phyloP scores from a whole-genome alignment of 257 asterid species.

The Anisodus acutangulus region DNA sequence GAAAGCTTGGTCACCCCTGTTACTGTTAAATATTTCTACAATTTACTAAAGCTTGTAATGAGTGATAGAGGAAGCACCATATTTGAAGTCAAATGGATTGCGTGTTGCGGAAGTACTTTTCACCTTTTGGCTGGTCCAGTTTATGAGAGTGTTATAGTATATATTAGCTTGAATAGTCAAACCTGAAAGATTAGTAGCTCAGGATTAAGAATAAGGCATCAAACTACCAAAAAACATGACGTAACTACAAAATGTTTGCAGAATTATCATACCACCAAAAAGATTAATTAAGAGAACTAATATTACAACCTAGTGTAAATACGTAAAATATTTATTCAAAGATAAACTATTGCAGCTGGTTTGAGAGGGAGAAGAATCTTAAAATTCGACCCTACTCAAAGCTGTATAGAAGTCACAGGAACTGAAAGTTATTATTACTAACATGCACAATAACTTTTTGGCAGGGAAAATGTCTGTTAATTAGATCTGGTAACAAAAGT shows the following conservation, averaged over 20 bases:
- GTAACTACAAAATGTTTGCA: not conserved
- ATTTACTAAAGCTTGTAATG: conserved; percentile 7
- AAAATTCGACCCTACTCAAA: not conserved
- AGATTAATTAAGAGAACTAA: not conserved
- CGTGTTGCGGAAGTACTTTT: conserved; percentile 75
- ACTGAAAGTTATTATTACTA: conserved; percentile 16
- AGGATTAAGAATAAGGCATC: conserved; percentile 8
- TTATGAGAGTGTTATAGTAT: conserved; percentile 78
- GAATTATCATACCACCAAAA: not conserved
- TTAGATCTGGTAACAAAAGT: not conserved
- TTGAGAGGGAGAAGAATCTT: not conserved
- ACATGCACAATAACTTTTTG: conserved; percentile 2
- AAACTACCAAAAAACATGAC: not conserved
- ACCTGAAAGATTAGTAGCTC: conserved; percentile 52
- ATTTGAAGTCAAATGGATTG: conserved; percentile 85
- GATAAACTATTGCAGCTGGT: not conserved
- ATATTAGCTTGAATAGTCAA: conserved; percentile 88
- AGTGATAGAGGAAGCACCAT: conserved; percentile 53
- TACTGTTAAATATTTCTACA: not conserved
- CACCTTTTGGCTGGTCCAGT: conserved; percentile 98
- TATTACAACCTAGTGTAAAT: conserved; percentile 2
- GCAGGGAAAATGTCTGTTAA: not conserved
- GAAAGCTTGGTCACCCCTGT: conserved; percentile 7
- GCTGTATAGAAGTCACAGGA: not conserved
- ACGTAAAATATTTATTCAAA: not conserved